Evolutionary conservation across 2,329 filamentous ascomycete genomes (phyloP).

Genomic region (Hortaea werneckii): DNA sequence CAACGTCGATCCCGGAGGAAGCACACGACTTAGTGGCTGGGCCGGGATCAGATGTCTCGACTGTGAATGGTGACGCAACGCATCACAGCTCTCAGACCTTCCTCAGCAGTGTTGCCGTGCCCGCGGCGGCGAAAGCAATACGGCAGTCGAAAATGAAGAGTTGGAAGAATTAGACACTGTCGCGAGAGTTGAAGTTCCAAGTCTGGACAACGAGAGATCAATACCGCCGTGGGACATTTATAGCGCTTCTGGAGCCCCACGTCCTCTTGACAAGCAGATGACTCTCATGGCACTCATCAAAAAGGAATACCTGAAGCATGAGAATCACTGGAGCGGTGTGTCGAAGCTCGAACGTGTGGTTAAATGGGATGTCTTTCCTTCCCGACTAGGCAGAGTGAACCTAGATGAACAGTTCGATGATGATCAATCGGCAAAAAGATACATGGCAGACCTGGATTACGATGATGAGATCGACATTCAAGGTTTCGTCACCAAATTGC

Average conservation of each 20-base stretch:
- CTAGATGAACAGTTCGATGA: conserved; percentile 32
- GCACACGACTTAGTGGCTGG: conserved; percentile 22
- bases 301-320: conserved; percentile 18
- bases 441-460: conserved; percentile 25
- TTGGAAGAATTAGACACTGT: conserved; percentile 39
- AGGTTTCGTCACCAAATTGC: conserved; percentile 38
- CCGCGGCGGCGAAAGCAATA: conserved; percentile 28
- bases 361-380: conserved; percentile 39
- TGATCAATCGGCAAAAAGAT: conserved; percentile 28
- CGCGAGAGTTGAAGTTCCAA: conserved; percentile 39
- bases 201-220: conserved; percentile 32
- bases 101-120: conserved; percentile 25
- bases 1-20: conserved; percentile 28
- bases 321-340: conserved; percentile 30
- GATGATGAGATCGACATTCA: conserved; percentile 30
- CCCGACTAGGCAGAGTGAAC: conserved; percentile 28
- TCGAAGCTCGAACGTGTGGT: conserved; percentile 32
- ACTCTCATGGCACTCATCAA: conserved; percentile 16
- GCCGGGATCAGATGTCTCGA: conserved; percentile 18
- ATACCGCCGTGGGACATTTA: conserved; percentile 39
- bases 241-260: background rate
- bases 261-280: background rate
- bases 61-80: conserved; percentile 8
- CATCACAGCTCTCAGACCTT: conserved; percentile 25
- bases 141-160: conserved; percentile 33